A percentile compares a stretch with the other conserved stretches of the same genome.
Conservation (phyloP, 106 monocot genomes). For the Vanilla planifolia region DNA sequence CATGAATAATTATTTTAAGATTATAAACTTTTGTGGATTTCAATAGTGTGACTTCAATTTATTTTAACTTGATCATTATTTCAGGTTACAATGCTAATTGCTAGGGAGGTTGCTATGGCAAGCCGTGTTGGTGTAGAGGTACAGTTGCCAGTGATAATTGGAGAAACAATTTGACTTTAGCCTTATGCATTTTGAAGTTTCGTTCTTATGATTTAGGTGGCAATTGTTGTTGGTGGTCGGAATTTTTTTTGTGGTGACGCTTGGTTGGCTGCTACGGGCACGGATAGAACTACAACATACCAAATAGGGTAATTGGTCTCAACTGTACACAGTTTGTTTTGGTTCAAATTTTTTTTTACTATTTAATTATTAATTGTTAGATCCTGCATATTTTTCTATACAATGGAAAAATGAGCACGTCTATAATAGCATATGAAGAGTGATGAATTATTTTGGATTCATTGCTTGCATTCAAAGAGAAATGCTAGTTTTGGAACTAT, state of each 20-base stretch:
- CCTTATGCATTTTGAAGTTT: not conserved
- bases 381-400: no score
- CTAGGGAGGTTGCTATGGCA: constrained; percentile 78
- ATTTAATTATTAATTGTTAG: no score
- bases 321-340: not conserved
- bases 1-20: no score
- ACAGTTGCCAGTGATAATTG: not conserved
- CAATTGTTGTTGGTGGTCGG: constrained; percentile 91
- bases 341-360: no score
- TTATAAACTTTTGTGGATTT: no score
- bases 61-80: not conserved
- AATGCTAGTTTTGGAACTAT: no score
- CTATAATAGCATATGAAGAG: no score
- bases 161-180: not conserved
- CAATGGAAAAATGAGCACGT: no score
- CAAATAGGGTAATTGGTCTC: constrained; percentile 68
- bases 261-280: constrained; percentile 73
- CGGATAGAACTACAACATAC: constrained; percentile 76
- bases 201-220: constrained; percentile 43
- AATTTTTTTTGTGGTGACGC: constrained; percentile 90
- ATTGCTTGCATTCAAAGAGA: no score
- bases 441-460: no score
- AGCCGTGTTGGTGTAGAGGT: constrained; percentile 83
- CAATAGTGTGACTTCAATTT: no score
- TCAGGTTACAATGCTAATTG: constrained; percentile 82